phyloP scores from a whole-genome alignment of 306 rosid genomes.

The Cicer yamashitae region DNA sequence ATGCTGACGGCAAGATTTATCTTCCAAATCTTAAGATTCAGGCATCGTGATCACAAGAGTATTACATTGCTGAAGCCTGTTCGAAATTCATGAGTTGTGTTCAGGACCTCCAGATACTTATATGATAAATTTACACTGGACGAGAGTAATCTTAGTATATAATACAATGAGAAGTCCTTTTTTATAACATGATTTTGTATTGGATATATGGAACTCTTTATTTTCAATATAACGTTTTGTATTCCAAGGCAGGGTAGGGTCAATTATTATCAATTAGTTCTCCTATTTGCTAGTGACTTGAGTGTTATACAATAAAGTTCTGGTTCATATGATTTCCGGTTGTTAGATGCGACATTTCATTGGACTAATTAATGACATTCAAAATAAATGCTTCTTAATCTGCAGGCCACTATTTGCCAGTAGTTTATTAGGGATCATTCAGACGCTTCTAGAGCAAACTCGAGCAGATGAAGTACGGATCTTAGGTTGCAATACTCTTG shows the following conservation, averaged over 20 bases:
- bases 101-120: slow-evolving; percentile 9
- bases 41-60: slow-evolving; percentile 19
- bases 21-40: slow-evolving; percentile 28
- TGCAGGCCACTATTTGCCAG: slow-evolving; percentile 88
- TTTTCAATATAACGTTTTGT: slow-evolving; percentile 2
- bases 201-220: background rate
- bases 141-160: slow-evolving; percentile 29
- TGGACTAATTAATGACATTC: slow-evolving; percentile 38
- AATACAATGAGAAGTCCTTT: slow-evolving; percentile 36
- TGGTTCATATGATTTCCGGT: slow-evolving; percentile 36
- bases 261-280: slow-evolving; percentile 24
- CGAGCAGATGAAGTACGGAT: slow-evolving; percentile 73
- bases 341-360: slow-evolving; percentile 24
- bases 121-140: slow-evolving; percentile 33
- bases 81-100: slow-evolving; percentile 36
- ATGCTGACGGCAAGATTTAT: slow-evolving; percentile 16
- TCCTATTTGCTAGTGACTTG: slow-evolving; percentile 32
- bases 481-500: slow-evolving; percentile 80
- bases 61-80: slow-evolving; percentile 32
- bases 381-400: slow-evolving; percentile 43
- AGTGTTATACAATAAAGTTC: slow-evolving; percentile 7
- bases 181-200: slow-evolving; percentile 13
- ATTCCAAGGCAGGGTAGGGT: slow-evolving; percentile 22
- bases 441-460: slow-evolving; percentile 78
- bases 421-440: slow-evolving; percentile 83